Percentiles rank a stretch among this genome's conserved stretches.
These are phyloP conservation scores for Phytophthora pluvialis DNA, from an alignment of 352 stramenopile species.

Conservation along the genomic window DNA sequence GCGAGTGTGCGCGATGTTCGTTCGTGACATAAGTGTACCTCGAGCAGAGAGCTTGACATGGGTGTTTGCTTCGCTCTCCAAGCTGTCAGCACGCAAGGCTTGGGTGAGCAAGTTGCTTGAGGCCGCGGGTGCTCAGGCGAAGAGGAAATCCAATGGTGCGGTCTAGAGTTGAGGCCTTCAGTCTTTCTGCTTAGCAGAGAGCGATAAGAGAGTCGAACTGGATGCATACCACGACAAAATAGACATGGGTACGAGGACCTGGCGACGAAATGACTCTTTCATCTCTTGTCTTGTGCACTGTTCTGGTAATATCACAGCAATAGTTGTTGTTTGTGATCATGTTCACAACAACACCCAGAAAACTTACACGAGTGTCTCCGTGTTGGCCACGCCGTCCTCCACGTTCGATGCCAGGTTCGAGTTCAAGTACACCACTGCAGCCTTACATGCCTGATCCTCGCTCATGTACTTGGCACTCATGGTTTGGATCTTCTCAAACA, in stretches of 20 bases:
- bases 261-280: constrained; percentile 20
- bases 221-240: constrained; percentile 40
- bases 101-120: constrained; percentile 20
- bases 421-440: constrained; percentile 75
- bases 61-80: constrained; percentile 29
- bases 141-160: constrained; percentile 32
- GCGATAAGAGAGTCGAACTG: constrained; percentile 22
- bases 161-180: constrained; percentile 21
- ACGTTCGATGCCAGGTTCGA: constrained; percentile 49
- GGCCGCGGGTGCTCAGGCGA: constrained; percentile 23
- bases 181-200: constrained; percentile 21
- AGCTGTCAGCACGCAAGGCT: constrained; percentile 11
- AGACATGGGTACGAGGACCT: constrained; percentile 40
- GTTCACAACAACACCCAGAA: background rate
- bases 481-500: constrained; percentile 61
- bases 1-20: constrained; percentile 27
- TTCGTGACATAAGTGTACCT: constrained; percentile 28
- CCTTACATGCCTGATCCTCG: constrained; percentile 77
- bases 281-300: constrained; percentile 9
- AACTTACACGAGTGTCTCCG: constrained; percentile 51
- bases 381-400: constrained; percentile 49
- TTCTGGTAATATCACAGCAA: background rate
- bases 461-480: constrained; percentile 73
- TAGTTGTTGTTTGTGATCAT: background rate
- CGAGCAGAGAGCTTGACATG: constrained; percentile 37